Base-by-base conservation (phyloP, 2,329 filamentous ascomycete species). In the Trichoderma lentiforme region DNA sequence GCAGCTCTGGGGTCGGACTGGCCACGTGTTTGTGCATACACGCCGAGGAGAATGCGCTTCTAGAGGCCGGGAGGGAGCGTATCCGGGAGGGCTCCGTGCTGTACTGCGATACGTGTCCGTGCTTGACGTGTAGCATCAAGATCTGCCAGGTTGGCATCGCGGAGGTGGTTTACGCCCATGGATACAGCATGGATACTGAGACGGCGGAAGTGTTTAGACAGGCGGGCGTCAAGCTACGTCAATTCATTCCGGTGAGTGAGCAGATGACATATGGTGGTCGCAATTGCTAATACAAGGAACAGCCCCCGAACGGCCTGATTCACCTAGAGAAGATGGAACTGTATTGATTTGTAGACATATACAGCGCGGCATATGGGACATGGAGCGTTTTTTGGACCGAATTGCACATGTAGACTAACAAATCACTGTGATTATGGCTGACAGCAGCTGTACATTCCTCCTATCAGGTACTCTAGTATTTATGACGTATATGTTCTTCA, bases 71-170 rank as follows among this genome's bases (percentile, higher is more conserved):
- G 0, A 87, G 96, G 76, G 96, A 98, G 82, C 87, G 96, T 72
- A 94, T 99, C 76, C 86, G 93, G 24, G 92, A 93, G 70, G 93
- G 91, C 5, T 89, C 93, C 47, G 92, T 94, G 64, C 84, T 99
- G 30, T 99, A 98, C 83, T 98, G 95, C 82, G 93, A 98, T 80
- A 98, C 95, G 76, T 99, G 96, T 81, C 96, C 96, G 4, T 99
- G 96, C 80, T 85, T 99, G 81, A 99, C 96, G 3, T 99, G 96
- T 82, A 97, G 94, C 78, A 97, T 99, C 84, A 99, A 99, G 85
- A 98, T 99, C 78, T 93, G 94, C 26, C 96, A 99, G 83, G 94
- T 98, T 8, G 96, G 96, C 21, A 97, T 99, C 75, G 90, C 89
- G 56, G 96, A 99, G 85, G 96, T 99, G 15, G 95, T 99, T 15